Evolutionary conservation across 2,329 filamentous ascomycete species (phyloP).

Genomic region (Sporothrix humicola): DNA sequence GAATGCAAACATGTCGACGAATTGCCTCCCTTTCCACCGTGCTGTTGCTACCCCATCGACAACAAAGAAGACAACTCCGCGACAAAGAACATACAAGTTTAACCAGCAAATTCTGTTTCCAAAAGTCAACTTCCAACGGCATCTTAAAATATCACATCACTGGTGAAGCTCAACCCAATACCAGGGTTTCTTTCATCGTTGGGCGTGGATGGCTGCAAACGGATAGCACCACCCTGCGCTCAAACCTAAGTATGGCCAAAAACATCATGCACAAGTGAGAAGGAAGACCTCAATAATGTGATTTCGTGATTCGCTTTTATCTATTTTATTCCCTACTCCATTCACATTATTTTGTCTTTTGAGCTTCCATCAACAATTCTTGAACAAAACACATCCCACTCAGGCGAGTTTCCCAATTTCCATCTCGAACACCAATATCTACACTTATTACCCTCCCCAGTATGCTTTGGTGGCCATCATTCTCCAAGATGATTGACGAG

Average conservation of each 20-base stretch:
- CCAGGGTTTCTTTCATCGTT: neutral
- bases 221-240: too few species aligned
- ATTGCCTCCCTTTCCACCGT: neutral
- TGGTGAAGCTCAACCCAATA: neutral
- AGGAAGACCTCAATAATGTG: too few species aligned
- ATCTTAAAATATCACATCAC: neutral
- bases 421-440: neutral
- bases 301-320: too few species aligned
- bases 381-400: neutral
- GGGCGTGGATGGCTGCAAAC: too few species aligned
- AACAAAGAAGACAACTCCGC: neutral
- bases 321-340: too few species aligned
- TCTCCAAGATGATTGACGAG: neutral
- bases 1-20: neutral
- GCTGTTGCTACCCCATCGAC: neutral
- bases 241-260: too few species aligned
- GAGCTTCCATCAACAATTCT: neutral
- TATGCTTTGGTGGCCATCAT: neutral
- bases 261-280: too few species aligned
- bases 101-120: neutral
- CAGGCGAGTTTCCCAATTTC: neutral
- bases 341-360: too few species aligned
- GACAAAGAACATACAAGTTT: neutral
- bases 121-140: neutral
- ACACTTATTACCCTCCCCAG: neutral